A percentile compares a stretch with the other conserved stretches of the same genome.
Evolutionary conservation across 2,329 filamentous ascomycete species (phyloP).

Genomic region (Periglandula ipomoeae): DNA sequence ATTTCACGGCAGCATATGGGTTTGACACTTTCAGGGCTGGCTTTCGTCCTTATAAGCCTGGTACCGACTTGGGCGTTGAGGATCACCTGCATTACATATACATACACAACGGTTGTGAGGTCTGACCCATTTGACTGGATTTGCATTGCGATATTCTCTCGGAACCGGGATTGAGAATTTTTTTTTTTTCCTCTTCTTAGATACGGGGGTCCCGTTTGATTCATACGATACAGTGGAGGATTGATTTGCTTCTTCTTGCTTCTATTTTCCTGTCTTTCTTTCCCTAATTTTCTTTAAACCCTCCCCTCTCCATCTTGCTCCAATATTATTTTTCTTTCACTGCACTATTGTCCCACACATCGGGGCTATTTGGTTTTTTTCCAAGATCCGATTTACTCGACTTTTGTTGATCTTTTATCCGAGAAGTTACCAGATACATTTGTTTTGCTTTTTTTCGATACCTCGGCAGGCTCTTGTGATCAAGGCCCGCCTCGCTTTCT

Average conservation of each 20-base stretch:
- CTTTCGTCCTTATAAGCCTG: neutral
- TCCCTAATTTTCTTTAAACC: neutral
- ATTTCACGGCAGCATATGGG: neutral
- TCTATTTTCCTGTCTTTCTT: neutral
- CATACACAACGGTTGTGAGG: slow-evolving; percentile 2
- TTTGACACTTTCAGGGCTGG: neutral
- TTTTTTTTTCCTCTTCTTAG: too few relatives aligned
- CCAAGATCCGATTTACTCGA: neutral
- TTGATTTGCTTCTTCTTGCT: slow-evolving; percentile 1
- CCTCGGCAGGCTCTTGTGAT: slow-evolving; percentile 11
- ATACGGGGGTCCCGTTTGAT: neutral
- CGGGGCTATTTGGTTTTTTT: neutral
- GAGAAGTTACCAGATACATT: slow-evolving; percentile 1
- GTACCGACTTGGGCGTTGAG: slow-evolving; percentile 6
- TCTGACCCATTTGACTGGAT: neutral
- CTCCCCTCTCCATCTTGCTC: neutral
- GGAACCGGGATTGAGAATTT: neutral
- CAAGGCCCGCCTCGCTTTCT: slow-evolving; percentile 4
- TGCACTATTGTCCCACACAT: neutral
- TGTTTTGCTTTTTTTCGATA: slow-evolving; percentile 10
- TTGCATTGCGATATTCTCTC: neutral
- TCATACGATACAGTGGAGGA: slow-evolving; percentile 9
- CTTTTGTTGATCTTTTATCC: neutral
- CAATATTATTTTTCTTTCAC: neutral
- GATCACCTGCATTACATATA: slow-evolving; percentile 6